phyloP scores from a whole-genome alignment of 768 basidiomycete species.

The Leccinum truebloodii region DNA sequence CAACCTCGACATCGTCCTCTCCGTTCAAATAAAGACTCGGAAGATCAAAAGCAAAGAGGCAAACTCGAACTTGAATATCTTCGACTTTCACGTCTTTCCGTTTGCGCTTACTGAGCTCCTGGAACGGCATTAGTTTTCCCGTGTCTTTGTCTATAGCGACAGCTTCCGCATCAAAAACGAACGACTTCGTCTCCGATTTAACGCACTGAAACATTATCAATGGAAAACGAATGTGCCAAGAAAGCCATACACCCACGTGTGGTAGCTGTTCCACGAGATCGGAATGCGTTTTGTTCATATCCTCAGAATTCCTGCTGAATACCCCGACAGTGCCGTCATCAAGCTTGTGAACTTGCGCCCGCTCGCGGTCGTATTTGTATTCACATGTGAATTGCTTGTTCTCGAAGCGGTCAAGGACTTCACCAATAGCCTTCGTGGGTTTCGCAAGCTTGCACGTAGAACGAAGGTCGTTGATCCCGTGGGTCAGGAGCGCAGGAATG shows the following conservation, averaged over 20 bases:
- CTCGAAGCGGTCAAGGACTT: conserved; percentile 96
- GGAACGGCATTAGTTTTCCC: conserved; percentile 93
- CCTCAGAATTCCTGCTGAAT: conserved; percentile 97
- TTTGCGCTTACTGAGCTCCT: conserved; percentile 92
- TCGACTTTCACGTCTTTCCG: conserved; percentile 98
- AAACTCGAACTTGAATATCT: conserved; percentile 96
- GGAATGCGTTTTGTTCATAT: conserved; percentile 99
- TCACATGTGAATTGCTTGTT: conserved; percentile 96
- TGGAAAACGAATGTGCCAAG: background rate
- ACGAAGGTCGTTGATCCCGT: conserved; percentile 69
- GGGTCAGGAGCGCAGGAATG: conserved; percentile 82
- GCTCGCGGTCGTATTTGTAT: conserved; percentile 99
- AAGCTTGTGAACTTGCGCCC: conserved; percentile 91
- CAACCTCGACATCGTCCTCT: conserved; percentile 47
- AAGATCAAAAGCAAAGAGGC: conserved; percentile 94
- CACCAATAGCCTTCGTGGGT: conserved; percentile 97
- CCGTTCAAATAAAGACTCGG: conserved; percentile 83
- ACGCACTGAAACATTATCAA: conserved; percentile 61
- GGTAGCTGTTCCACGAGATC: conserved; percentile 97
- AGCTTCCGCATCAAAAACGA: conserved; percentile 95
- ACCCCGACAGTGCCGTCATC: conserved; percentile 84
- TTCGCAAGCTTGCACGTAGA: conserved; percentile 91
- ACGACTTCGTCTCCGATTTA: conserved; percentile 79
- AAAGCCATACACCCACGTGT: conserved; percentile 46
- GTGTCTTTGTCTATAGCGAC: conserved; percentile 90